Conservation (phyloP, 2,329 filamentous ascomycete genomes). For the Diaporthe sp. region DNA sequence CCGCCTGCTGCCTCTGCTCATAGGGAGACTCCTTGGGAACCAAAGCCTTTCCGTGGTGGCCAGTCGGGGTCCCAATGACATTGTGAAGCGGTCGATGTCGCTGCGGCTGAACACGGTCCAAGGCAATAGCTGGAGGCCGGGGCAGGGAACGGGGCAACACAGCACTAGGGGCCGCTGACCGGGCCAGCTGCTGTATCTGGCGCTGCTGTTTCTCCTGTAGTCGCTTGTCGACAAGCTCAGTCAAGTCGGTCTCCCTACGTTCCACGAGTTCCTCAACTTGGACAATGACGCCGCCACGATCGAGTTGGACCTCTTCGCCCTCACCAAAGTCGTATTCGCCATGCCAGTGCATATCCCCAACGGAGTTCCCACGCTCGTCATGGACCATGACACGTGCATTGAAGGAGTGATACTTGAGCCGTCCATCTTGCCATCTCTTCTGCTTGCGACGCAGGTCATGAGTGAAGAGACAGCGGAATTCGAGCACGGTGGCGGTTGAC, state of each 20-base stretch:
- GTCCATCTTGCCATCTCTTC: conserved; percentile 95
- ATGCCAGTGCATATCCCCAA: conserved; percentile 89
- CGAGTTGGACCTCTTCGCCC: conserved; percentile 85
- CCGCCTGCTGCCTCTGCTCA: conserved; percentile 64
- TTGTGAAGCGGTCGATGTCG: conserved; percentile 65
- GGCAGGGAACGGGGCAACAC: conserved; percentile 46
- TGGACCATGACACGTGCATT: conserved; percentile 94
- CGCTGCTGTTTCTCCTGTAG: conserved; percentile 68
- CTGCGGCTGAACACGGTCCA: conserved; percentile 54
- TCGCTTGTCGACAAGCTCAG: conserved; percentile 79
- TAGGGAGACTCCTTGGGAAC: conserved; percentile 74
- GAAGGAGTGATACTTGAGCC: conserved; percentile 89
- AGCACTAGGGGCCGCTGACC: conserved; percentile 45
- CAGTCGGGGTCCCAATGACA: conserved; percentile 74
- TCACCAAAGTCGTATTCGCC: conserved; percentile 77
- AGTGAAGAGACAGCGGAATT: conserved; percentile 89
- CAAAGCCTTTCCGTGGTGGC: conserved; percentile 72
- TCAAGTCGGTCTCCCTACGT: conserved; percentile 81
- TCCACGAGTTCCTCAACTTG: conserved; percentile 85
- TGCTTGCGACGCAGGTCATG: conserved; percentile 87
- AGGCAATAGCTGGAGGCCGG: conserved; percentile 44
- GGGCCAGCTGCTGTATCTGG: conserved; percentile 59
- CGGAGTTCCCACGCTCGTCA: conserved; percentile 82
- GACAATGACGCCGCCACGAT: conserved; percentile 81
- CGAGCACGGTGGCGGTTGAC: conserved; percentile 81